Evolutionary conservation across 306 rosid genomes (phyloP).

Genomic region (Adenanthera pavonina): DNA sequence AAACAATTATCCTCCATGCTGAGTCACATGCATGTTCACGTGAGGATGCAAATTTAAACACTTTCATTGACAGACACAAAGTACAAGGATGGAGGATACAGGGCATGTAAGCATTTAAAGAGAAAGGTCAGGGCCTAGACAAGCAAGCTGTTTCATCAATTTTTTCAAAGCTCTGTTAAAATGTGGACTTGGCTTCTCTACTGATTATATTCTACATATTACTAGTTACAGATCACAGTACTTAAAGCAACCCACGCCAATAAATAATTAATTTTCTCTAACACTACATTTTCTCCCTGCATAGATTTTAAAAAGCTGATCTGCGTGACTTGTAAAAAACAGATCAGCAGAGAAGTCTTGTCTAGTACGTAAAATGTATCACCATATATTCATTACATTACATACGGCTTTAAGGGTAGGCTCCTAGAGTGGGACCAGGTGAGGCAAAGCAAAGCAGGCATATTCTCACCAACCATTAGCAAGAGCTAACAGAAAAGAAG

Average conservation of each 20-base stretch:
- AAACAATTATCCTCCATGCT: background rate
- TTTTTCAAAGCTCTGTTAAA: conserved; percentile 12
- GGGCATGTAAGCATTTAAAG: conserved; percentile 1
- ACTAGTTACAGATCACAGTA: no score
- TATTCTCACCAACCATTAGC: conserved; percentile 11
- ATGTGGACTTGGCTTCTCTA: no score
- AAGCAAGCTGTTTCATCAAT: background rate
- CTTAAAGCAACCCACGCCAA: no score
- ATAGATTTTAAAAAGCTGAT: no score
- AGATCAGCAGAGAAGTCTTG: no score
- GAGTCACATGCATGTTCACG: background rate
- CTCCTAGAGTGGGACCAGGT: background rate
- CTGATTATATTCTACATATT: no score
- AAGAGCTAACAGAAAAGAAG: background rate
- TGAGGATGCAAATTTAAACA: background rate
- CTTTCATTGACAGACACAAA: conserved; percentile 1
- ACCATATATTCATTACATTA: background rate
- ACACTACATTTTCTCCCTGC: no score
- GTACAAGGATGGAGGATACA: background rate
- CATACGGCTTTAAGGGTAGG: conserved; percentile 2
- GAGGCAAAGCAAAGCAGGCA: background rate
- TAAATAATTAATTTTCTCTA: no score
- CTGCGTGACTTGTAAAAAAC: no score
- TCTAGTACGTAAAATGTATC: no score
- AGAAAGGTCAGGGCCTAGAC: background rate